Evolutionary conservation across 2,329 filamentous ascomycete species (phyloP).

Genomic region (Cladosporium sp.): DNA sequence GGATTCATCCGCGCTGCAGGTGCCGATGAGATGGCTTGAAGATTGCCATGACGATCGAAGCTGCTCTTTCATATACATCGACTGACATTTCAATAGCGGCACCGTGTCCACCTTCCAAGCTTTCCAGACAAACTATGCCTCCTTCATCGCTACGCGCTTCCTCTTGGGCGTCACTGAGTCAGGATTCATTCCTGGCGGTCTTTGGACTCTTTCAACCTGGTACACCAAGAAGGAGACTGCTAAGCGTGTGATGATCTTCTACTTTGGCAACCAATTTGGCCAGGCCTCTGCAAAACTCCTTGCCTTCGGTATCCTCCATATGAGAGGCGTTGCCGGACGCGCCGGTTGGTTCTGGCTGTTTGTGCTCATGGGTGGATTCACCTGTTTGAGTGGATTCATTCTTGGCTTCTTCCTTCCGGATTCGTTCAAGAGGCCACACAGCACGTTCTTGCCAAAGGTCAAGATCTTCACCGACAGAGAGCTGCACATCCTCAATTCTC

Average conservation of each 20-base stretch:
- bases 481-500: conserved; percentile 34
- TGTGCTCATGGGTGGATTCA: conserved; percentile 38
- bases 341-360: conserved; percentile 36
- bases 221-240: conserved; percentile 52
- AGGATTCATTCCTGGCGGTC: conserved; percentile 51
- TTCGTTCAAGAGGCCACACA: conserved; percentile 36
- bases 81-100: conserved; percentile 27
- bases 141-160: conserved; percentile 44
- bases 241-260: conserved; percentile 50
- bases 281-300: conserved; percentile 46
- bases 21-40: neutral
- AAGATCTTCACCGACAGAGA: conserved; percentile 36
- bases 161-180: conserved; percentile 45
- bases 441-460: conserved; percentile 31
- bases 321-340: conserved; percentile 30
- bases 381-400: conserved; percentile 37
- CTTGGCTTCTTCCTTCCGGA: conserved; percentile 39
- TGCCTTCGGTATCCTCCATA: conserved; percentile 39
- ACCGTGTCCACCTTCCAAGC: conserved; percentile 46
- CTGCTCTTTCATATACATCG: neutral
- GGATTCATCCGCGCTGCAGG: neutral
- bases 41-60: neutral
- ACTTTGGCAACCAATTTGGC: conserved; percentile 50
- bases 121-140: conserved; percentile 42
- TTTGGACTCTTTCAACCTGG: conserved; percentile 53